These are phyloP conservation scores for Cavenderia fasciculata DNA, from an alignment of 78 protist genomes.

Conservation along the genomic window DNA sequence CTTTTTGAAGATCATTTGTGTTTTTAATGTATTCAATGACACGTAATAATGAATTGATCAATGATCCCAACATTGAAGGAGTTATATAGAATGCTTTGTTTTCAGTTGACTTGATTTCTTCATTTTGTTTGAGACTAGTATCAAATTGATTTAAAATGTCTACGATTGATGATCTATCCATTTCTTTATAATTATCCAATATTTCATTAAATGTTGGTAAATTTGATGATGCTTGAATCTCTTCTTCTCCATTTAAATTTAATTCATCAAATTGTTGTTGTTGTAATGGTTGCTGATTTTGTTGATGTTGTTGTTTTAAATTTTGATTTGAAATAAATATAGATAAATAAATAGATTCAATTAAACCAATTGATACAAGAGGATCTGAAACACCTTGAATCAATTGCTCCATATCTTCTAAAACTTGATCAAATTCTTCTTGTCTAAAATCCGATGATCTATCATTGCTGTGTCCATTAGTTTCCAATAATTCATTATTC, in stretches of 20 bases:
- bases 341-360: slow-evolving; percentile 45
- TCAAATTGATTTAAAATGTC: slow-evolving; percentile 24
- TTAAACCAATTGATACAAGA: slow-evolving; percentile 44
- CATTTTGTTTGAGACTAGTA: slow-evolving; percentile 1
- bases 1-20: background rate
- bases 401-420: slow-evolving; percentile 53
- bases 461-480: no score
- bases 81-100: slow-evolving; percentile 30
- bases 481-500: no score
- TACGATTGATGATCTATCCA: no score
- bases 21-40: slow-evolving; percentile 10
- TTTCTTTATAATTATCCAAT: no score
- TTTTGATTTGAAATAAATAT: slow-evolving; percentile 46
- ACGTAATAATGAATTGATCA: background rate
- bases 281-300: background rate
- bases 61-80: slow-evolving; percentile 7
- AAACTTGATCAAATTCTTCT: slow-evolving; percentile 33
- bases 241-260: background rate
- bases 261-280: no score
- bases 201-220: background rate
- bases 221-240: background rate
- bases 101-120: background rate
- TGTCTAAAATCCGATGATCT: no score
- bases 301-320: slow-evolving; percentile 9
- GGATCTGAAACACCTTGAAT: slow-evolving; percentile 45